Evolutionary conservation across 2,329 filamentous ascomycete species (phyloP).

Genomic region (Zasmidium citrigriseum): DNA sequence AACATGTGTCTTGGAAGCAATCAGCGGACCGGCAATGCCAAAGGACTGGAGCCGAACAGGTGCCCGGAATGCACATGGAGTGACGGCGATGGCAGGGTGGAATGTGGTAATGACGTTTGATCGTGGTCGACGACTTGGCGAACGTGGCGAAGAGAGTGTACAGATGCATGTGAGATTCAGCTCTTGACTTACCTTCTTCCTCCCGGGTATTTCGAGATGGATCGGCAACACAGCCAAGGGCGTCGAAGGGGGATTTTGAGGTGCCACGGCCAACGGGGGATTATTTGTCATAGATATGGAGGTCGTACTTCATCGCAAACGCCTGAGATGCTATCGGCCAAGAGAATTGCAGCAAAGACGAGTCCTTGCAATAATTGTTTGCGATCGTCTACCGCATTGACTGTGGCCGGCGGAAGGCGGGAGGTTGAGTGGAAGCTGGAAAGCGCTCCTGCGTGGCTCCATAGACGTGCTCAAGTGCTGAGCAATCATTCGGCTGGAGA

Average conservation of each 20-base stretch:
- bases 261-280: neutral
- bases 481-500: neutral
- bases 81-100: neutral
- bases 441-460: neutral
- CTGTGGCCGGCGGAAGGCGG: neutral
- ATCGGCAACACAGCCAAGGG: neutral
- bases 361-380: neutral
- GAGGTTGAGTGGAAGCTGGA: neutral
- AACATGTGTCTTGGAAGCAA: neutral
- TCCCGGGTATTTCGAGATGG: neutral
- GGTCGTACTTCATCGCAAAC: neutral
- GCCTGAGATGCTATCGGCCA: neutral
- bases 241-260: neutral
- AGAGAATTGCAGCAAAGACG: neutral
- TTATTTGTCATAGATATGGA: constrained; percentile 5
- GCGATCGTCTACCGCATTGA: too few species aligned
- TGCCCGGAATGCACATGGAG: neutral
- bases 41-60: neutral
- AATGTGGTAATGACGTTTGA: neutral
- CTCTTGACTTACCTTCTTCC: neutral
- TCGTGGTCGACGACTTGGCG: neutral
- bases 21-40: neutral
- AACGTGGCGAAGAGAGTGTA: neutral
- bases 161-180: neutral
- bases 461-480: neutral